Evolutionary conservation across 768 basidiomycete genomes (phyloP).

Genomic region (Leccinum imitatum): DNA sequence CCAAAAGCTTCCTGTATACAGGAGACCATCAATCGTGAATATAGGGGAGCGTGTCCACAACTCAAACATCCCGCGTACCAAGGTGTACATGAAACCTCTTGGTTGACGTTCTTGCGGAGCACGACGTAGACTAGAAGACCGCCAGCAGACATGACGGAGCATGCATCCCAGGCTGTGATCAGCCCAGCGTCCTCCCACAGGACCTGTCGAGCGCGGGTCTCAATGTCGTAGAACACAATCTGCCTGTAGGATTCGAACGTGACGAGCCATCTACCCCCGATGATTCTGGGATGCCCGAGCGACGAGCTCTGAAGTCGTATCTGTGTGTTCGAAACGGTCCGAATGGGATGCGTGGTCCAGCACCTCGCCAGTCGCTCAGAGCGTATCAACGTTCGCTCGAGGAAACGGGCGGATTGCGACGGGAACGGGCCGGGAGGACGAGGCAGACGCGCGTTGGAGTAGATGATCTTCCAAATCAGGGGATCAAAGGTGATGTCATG

Average conservation of each 20-base stretch:
- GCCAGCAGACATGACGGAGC: not conserved
- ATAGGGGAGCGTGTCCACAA: not conserved
- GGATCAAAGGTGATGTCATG: not conserved
- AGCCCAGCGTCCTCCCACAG: constrained; percentile 2
- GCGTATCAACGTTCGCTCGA: constrained; percentile 5
- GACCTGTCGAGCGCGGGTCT: constrained; percentile 3
- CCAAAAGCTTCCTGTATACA: constrained; percentile 1
- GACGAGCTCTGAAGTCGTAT: not conserved
- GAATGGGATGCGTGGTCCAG: constrained; percentile 11
- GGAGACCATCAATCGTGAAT: not conserved
- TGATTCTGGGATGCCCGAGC: constrained; percentile 1
- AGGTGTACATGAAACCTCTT: not conserved
- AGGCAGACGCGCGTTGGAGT: constrained; percentile 2
- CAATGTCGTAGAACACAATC: constrained; percentile 1
- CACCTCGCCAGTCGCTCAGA: constrained; percentile 6
- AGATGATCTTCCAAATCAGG: constrained; percentile 10
- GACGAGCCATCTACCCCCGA: constrained; percentile 9
- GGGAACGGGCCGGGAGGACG: constrained; percentile 12
- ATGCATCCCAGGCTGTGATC: not conserved
- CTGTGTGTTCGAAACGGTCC: not conserved
- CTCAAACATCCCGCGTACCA: not conserved
- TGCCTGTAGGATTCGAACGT: not conserved
- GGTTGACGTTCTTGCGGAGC: not conserved
- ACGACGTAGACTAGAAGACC: not conserved
- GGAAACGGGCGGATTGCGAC: constrained; percentile 4